Evolutionary conservation across 2,329 filamentous ascomycete genomes (phyloP).

Genomic region (Aspergillus pseudoterreus): DNA sequence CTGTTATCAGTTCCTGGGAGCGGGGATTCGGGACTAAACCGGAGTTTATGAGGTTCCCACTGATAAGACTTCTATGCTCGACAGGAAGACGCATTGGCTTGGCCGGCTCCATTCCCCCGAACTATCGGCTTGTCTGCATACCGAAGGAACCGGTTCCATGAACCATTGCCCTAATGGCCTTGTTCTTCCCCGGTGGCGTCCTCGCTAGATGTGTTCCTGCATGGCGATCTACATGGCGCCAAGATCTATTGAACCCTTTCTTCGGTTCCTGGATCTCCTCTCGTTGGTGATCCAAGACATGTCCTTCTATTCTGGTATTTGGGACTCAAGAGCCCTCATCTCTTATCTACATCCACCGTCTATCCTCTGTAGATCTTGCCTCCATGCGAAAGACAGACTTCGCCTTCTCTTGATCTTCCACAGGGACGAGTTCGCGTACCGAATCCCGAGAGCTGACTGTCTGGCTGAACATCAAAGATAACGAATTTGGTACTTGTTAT

Average conservation of each 20-base stretch:
- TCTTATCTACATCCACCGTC: neutral
- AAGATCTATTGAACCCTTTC: neutral
- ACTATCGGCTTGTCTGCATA: slow-evolving; percentile 4
- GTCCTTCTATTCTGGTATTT: neutral
- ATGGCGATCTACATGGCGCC: neutral
- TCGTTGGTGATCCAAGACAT: neutral
- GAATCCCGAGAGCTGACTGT: neutral
- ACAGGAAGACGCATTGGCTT: slow-evolving; percentile 5
- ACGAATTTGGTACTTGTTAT: neutral
- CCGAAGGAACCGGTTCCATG: neutral
- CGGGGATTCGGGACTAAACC: neutral
- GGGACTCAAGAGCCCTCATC: neutral
- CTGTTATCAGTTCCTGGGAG: neutral
- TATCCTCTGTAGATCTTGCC: neutral
- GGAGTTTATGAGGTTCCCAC: slow-evolving; percentile 6
- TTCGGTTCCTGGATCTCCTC: neutral
- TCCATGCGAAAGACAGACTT: neutral
- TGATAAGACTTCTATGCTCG: slow-evolving; percentile 6
- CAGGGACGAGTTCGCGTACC: neutral
- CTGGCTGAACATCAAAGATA: neutral
- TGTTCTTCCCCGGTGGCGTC: neutral
- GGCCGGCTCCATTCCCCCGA: slow-evolving; percentile 2
- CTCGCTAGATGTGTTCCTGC: neutral
- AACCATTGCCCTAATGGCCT: neutral
- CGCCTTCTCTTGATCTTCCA: neutral